Percentiles rank a stretch among this genome's conserved stretches.
These are phyloP conservation scores for Neocallimastix lanati DNA, from an alignment of 192 early-diverging fungal species.

Conservation along the genomic window DNA sequence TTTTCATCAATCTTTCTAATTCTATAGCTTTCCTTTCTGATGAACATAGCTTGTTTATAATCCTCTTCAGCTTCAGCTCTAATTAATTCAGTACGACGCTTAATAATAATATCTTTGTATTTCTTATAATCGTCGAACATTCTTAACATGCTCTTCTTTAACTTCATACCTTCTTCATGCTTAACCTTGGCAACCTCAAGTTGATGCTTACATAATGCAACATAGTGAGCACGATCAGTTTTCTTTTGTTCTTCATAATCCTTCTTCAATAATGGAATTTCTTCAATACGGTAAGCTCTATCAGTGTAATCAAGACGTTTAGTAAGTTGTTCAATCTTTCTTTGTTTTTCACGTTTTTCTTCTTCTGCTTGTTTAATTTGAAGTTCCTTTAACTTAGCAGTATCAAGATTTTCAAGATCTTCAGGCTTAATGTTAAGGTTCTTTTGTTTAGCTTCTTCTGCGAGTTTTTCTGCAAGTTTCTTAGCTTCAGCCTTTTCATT, in stretches of 20 bases:
- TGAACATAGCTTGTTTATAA: neutral
- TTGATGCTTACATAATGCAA: slow-evolving; percentile 48
- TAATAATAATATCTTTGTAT: slow-evolving; percentile 15
- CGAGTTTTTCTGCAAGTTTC: slow-evolving; percentile 58
- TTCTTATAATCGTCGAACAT: slow-evolving; percentile 65
- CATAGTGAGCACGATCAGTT: slow-evolving; percentile 61
- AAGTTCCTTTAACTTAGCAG: slow-evolving; percentile 54
- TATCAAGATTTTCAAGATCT: slow-evolving; percentile 70
- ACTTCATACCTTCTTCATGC: slow-evolving; percentile 48
- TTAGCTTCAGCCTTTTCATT: slow-evolving; percentile 66
- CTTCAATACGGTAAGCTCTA: slow-evolving; percentile 79
- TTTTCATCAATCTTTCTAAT: neutral
- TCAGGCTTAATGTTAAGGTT: slow-evolving; percentile 37
- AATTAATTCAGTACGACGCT: neutral
- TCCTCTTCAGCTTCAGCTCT: neutral
- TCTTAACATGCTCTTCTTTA: slow-evolving; percentile 61
- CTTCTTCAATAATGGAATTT: slow-evolving; percentile 71
- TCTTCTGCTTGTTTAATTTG: slow-evolving; percentile 83
- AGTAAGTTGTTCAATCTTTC: slow-evolving; percentile 48
- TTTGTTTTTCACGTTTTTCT: slow-evolving; percentile 60
- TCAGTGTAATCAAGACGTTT: slow-evolving; percentile 80
- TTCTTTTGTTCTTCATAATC: slow-evolving; percentile 83
- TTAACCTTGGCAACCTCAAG: slow-evolving; percentile 41
- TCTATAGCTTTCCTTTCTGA: neutral
- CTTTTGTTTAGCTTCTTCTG: slow-evolving; percentile 24